phyloP scores from a whole-genome alignment of 2,329 filamentous ascomycete genomes.

The Didymella glomerata region DNA sequence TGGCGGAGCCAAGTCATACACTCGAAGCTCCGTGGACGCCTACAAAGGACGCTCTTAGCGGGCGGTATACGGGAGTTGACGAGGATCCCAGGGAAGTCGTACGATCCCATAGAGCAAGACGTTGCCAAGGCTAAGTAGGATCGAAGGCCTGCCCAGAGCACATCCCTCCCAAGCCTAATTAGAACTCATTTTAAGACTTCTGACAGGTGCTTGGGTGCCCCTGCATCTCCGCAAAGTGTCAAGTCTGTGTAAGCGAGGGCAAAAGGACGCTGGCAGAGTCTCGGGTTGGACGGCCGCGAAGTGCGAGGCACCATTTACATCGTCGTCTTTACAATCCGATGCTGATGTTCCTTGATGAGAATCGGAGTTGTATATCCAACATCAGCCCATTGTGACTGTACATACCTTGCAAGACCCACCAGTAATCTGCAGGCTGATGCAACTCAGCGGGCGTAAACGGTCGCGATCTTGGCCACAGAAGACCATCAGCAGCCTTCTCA shows the following conservation, averaged over 20 bases:
- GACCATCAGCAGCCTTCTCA: constrained; percentile 4
- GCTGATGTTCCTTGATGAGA: not conserved
- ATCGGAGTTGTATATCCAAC: constrained; percentile 1
- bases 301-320: constrained; percentile 7
- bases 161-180: constrained; percentile 5
- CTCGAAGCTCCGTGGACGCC: constrained; percentile 20
- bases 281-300: constrained; percentile 12
- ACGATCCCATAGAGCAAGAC: constrained; percentile 20
- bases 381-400: not conserved
- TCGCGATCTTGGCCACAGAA: constrained; percentile 2
- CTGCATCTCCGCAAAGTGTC: constrained; percentile 11
- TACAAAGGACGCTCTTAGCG: constrained; percentile 20
- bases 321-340: constrained; percentile 1
- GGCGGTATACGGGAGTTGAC: constrained; percentile 19
- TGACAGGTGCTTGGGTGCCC: constrained; percentile 24
- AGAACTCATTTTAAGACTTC: constrained; percentile 19
- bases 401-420: constrained; percentile 9
- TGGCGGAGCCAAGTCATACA: constrained; percentile 41
- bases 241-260: constrained; percentile 11
- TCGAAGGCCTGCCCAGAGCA: constrained; percentile 12
- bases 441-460: constrained; percentile 6
- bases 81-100: constrained; percentile 11
- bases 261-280: constrained; percentile 4
- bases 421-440: constrained; percentile 11
- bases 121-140: constrained; percentile 25